These are phyloP conservation scores for Lasiosphaeria miniovina DNA, from an alignment of 495 filamentous ascomycete genomes.

Conservation along the genomic window DNA sequence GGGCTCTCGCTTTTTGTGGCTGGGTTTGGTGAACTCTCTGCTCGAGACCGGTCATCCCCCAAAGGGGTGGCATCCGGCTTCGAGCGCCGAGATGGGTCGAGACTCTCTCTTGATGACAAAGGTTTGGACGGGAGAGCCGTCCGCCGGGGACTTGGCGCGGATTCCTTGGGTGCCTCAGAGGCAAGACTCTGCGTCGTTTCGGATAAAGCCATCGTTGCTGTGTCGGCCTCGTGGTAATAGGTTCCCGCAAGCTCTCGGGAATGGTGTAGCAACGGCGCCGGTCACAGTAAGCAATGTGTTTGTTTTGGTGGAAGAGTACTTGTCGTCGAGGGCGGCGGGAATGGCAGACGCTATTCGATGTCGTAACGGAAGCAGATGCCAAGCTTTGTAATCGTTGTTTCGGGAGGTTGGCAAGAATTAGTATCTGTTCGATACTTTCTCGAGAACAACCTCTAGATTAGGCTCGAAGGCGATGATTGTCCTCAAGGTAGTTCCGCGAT, in stretches of 20 bases:
- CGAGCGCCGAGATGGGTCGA: constrained; percentile 3
- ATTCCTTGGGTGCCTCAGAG: constrained; percentile 10
- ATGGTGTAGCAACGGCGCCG: neutral
- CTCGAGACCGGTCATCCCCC: constrained; percentile 10
- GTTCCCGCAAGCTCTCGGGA: neutral
- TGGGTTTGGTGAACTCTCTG: constrained; percentile 16
- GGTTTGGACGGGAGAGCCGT: constrained; percentile 31
- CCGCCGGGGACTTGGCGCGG: constrained; percentile 21
- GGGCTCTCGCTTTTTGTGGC: constrained; percentile 3
- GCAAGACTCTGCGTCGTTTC: constrained; percentile 13
- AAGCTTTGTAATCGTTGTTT: too few species aligned
- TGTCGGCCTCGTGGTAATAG: neutral
- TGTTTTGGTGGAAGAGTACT: too few species aligned
- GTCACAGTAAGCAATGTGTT: neutral
- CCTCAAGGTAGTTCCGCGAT: too few species aligned
- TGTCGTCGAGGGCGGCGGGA: too few species aligned
- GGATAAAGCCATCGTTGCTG: constrained; percentile 21
- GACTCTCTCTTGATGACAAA: constrained; percentile 11
- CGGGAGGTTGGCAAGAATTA: too few species aligned
- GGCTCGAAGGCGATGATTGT: too few species aligned
- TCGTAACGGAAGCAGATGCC: too few species aligned
- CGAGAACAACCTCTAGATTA: too few species aligned
- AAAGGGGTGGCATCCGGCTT: constrained; percentile 11
- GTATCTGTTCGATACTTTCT: too few species aligned
- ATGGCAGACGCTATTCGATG: too few species aligned